These are phyloP conservation scores for Pseudocercospora eumusae DNA, from an alignment of 2,329 filamentous ascomycete species.

Conservation along the genomic window DNA sequence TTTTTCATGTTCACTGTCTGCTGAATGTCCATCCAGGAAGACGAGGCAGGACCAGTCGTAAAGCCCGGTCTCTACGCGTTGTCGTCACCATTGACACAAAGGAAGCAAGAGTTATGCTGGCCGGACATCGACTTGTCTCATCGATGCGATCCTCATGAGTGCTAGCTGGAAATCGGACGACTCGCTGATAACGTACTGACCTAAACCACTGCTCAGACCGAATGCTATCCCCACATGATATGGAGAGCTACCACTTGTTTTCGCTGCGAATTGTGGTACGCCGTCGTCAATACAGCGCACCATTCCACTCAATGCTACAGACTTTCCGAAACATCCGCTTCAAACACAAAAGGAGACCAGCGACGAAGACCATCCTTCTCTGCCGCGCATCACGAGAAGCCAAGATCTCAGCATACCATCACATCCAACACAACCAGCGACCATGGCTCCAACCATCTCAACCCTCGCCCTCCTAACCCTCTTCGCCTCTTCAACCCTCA, in stretches of 20 bases:
- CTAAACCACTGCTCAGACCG: not conserved
- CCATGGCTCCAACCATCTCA: not conserved
- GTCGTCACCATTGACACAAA: not conserved
- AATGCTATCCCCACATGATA: not conserved
- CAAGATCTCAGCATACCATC: not conserved
- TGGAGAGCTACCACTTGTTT: not conserved
- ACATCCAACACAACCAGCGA: not conserved
- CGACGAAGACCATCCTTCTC: not conserved
- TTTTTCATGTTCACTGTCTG: not conserved
- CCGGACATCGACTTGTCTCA: not conserved
- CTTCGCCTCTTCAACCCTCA: not conserved
- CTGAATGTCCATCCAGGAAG: not conserved
- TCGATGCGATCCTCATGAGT: not conserved
- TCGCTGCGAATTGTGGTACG: not conserved
- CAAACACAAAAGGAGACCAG: not conserved
- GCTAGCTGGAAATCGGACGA: not conserved
- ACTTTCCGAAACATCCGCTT: conserved; percentile 3
- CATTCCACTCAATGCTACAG: not conserved
- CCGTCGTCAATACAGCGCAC: not conserved
- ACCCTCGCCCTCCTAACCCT: not conserved
- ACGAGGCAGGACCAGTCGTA: not conserved
- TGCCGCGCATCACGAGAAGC: not conserved
- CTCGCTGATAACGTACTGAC: not conserved
- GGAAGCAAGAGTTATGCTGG: not conserved
- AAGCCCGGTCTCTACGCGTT: not conserved